Percentiles rank a stretch among this genome's conserved stretches.
phyloP scores from a whole-genome alignment of 345 rosid genomes.

The Eutrema yunnanense region DNA sequence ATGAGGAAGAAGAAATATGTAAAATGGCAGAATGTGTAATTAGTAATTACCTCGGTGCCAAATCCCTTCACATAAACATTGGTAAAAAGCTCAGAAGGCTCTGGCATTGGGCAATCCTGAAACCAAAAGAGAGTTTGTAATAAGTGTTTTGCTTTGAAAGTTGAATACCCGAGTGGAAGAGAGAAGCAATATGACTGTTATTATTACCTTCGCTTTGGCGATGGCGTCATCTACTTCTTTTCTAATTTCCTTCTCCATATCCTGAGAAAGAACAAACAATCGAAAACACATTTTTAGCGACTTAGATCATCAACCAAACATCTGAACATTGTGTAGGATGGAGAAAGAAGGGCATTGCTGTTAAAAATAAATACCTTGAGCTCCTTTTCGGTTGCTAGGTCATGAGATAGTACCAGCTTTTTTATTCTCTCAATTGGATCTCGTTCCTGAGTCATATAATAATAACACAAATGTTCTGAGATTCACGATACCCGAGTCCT shows the following conservation, averaged over 20 bases:
- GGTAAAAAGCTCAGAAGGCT: constrained; percentile 73
- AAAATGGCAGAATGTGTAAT: not conserved
- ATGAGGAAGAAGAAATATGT: not conserved
- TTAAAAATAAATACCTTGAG: constrained; percentile 50
- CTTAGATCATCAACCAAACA: not conserved
- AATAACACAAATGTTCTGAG: not conserved
- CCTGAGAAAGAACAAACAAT: constrained; percentile 38
- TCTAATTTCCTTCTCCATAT: constrained; percentile 81
- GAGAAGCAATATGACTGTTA: not conserved
- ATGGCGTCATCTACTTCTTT: constrained; percentile 93
- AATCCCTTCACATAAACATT: constrained; percentile 75
- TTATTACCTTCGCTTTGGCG: constrained; percentile 85
- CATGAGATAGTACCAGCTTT: constrained; percentile 66
- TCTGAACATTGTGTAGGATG: not conserved
- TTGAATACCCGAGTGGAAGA: not conserved
- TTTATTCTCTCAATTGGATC: constrained; percentile 91
- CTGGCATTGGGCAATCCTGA: constrained; percentile 98
- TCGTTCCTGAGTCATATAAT: constrained; percentile 55
- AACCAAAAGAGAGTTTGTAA: not conserved
- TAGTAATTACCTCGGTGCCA: constrained; percentile 65
- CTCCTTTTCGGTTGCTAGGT: constrained; percentile 90
- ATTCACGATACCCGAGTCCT: not conserved
- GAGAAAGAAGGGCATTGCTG: not conserved
- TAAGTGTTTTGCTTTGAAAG: not conserved
- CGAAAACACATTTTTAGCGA: not conserved